Evolutionary conservation across 2,329 filamentous ascomycete genomes (phyloP), one percentile per base, ranked within the genome.

Genomic region (Cladosporium halotolerans): DNA sequence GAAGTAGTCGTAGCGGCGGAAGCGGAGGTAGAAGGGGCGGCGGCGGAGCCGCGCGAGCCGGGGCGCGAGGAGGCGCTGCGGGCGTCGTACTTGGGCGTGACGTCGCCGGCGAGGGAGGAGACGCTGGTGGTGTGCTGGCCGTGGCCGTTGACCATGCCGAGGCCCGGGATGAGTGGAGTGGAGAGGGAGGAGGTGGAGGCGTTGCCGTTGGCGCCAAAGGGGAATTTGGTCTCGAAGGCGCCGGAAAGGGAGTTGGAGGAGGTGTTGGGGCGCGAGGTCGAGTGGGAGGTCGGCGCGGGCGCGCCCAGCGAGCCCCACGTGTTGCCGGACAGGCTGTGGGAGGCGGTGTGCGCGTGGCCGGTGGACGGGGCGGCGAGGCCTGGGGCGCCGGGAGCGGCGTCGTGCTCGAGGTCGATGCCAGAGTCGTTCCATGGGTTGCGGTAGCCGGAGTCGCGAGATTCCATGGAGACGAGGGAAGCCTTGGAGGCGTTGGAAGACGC

Each of bases 371-470:
- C 48, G 41, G 32, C 18, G 28, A 44, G 40, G 19, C 48, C 48
- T 31, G 40, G 40, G 10, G 33, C 40, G 38, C 48, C 48, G 6
- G 48, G 40, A 4, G 47, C 47, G 13, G 40, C 33, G 62, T 96
- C 90, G 60, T 96, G 89, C 65, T 96, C 92, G 61, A 96, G 83
- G 69, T 96, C 96, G 68, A 96, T 90, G 64, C 91, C 92, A 67
- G 89, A 95, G 70, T 97, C 92, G 70, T 96, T 96, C 92, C 92
- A 97, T 57, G 91, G 91, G 73, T 96, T 96, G 72, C 91, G 88
- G 71, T 96, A 95, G 62, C 89, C 89, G 75, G 90, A 96, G 68
- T 92, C 88, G 34, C 90, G 90, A 45, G 91, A 96, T 73, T 97
- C 92, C 70, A 96, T 91, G 58, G 90, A 96, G 62, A 95, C 91